Conservation (phyloP, 768 basidiomycete genomes). For the Multifurca ochricompacta region DNA sequence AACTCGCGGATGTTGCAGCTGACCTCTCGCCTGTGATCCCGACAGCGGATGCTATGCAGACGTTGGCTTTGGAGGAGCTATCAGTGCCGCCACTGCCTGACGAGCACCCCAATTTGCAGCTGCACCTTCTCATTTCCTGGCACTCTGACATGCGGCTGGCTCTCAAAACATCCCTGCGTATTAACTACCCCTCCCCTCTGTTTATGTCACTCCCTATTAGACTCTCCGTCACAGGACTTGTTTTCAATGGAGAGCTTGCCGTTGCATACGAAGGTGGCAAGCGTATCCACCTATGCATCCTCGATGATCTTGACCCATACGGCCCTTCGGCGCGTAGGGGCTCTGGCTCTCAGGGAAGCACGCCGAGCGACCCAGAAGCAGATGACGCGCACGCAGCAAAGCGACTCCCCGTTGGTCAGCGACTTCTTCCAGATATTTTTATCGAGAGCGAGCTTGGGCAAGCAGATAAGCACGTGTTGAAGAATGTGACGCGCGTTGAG, state of each 20-base stretch:
- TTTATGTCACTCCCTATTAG: constrained; percentile 98
- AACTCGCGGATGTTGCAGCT: neutral
- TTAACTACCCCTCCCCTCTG: constrained; percentile 92
- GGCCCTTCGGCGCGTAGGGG: constrained; percentile 47
- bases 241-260: constrained; percentile 81
- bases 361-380: constrained; percentile 59
- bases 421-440: constrained; percentile 76
- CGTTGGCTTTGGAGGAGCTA: neutral
- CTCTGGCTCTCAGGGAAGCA: constrained; percentile 34
- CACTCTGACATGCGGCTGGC: constrained; percentile 83
- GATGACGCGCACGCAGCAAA: constrained; percentile 46
- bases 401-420: constrained; percentile 70
- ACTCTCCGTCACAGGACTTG: constrained; percentile 81
- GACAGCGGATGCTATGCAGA: too few species aligned
- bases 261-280: constrained; percentile 86
- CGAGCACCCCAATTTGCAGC: constrained; percentile 67
- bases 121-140: constrained; percentile 83
- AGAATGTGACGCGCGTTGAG: constrained; percentile 94
- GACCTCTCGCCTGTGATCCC: constrained; percentile 18
- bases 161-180: constrained; percentile 84
- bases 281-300: constrained; percentile 79
- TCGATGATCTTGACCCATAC: constrained; percentile 84
- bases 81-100: constrained; percentile 11
- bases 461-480: constrained; percentile 88
- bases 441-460: constrained; percentile 98